Evolutionary conservation across 2,329 filamentous ascomycete genomes (phyloP), one percentile per base, ranked within the genome.

Genomic region (Sporothrix brasiliensis): DNA sequence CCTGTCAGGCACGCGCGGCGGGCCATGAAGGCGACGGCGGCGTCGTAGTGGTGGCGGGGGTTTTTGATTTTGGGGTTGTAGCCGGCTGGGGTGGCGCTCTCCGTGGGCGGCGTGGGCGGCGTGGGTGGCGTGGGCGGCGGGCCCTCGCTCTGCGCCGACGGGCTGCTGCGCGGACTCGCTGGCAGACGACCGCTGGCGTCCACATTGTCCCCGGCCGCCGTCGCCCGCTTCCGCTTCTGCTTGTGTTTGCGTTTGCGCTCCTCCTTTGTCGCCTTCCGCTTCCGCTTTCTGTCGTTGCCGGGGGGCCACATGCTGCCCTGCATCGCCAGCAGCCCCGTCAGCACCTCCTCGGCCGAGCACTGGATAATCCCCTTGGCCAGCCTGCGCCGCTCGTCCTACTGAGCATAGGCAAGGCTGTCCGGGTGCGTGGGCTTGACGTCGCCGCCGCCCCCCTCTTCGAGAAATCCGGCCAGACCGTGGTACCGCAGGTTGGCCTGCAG

Each of bases 321-420:
- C 3, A 16, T 3, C 14, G 44, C 44, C 44, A 19, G 14, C 44
- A 50, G 24, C 3, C 11, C 61, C 1, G 21, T 7, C 41, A 53
- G 5, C 1, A 74, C 44, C 7, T 16, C 34, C 14, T 39, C 21
- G 24, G 67, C 34, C 9, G 74, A 75, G 13, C 27, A 53, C 58
- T 54, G 52, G n/a, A 74, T 47, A 41, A 73, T 69, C 14, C 34
- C 63, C 50, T 69, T 73, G 50, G 72, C 72, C 9, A 69, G 13
- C 39, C 67, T 68, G 30, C 73, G 73, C 2, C 71, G 68, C 67
- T 73, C 70, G 10, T 70, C 70, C 71, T 69, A 73, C 41, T 70
- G 63, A 9, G 47, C 61, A 21, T 53, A 70, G 34, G 56, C 68
- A 10, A 67, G n/a, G n/a, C 70, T 67, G 63, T 67, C 65, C 11